Percentiles rank a stretch among this genome's conserved stretches.
phyloP scores from a whole-genome alignment of 2,329 filamentous ascomycete genomes.

The Sarocladium brachiariae region DNA sequence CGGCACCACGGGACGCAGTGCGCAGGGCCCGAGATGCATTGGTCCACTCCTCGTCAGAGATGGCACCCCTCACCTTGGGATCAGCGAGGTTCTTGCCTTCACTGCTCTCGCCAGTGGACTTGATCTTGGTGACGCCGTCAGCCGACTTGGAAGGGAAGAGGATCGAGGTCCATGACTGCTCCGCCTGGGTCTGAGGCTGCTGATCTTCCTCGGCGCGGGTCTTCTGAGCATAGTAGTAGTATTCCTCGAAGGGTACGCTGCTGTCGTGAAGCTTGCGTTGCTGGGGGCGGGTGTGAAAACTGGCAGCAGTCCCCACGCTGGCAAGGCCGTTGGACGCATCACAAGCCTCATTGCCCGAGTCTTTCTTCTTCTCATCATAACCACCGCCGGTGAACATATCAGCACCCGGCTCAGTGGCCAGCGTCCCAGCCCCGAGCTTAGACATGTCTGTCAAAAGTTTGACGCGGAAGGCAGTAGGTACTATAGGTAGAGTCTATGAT shows the following conservation, averaged over 20 bases:
- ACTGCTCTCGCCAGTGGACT: slow-evolving; percentile 2
- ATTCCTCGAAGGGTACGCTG: slow-evolving; percentile 20
- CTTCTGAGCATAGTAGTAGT: slow-evolving; percentile 19
- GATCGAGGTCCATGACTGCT: slow-evolving; percentile 9
- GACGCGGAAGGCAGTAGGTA: no score
- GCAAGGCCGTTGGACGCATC: slow-evolving; percentile 10
- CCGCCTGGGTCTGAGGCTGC: slow-evolving; percentile 9
- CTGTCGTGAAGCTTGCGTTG: slow-evolving; percentile 17
- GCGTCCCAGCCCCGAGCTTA: not conserved
- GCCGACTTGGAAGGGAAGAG: slow-evolving; percentile 4
- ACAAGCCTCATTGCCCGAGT: slow-evolving; percentile 12
- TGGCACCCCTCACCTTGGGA: slow-evolving; percentile 7
- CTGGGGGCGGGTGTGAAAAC: slow-evolving; percentile 9
- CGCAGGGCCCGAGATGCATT: slow-evolving; percentile 38
- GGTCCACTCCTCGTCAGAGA: slow-evolving; percentile 35
- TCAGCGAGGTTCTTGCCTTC: slow-evolving; percentile 7
- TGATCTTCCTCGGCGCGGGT: slow-evolving; percentile 17
- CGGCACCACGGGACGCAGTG: slow-evolving; percentile 37
- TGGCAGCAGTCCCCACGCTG: not conserved
- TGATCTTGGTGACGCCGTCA: not conserved
- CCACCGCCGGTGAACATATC: not conserved
- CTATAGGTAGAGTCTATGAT: not conserved
- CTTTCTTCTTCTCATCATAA: slow-evolving; percentile 7
- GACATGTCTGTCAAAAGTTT: not conserved
- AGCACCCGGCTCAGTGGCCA: not conserved